Percentiles rank a stretch among this genome's conserved stretches.
Evolutionary conservation across 129 eudicot species (phyloP).

Genomic region (Arctium lappa): DNA sequence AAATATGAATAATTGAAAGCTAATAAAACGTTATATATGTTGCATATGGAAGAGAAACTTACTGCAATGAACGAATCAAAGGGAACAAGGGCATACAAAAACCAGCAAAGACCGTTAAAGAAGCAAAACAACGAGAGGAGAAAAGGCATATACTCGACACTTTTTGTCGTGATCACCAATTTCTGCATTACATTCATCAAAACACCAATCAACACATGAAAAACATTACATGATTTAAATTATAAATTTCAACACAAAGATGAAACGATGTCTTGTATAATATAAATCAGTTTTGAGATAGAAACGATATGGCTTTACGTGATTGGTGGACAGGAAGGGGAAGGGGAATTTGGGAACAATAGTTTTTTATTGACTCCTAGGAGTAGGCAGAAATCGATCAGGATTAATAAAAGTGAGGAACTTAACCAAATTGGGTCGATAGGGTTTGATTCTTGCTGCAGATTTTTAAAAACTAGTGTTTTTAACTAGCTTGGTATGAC

Average conservation of each 20-base stretch:
- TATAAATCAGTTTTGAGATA: neutral
- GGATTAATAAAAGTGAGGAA: no score
- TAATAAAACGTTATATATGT: neutral
- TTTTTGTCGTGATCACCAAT: constrained; percentile 78
- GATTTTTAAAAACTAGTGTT: no score
- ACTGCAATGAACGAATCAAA: constrained; percentile 73
- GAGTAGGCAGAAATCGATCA: neutral
- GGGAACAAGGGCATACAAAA: constrained; percentile 51
- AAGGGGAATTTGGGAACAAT: neutral
- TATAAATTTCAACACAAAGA: neutral
- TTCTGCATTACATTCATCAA: constrained; percentile 40
- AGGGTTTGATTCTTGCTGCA: neutral
- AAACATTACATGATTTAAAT: neutral
- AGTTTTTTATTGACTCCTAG: no score
- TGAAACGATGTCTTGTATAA: neutral
- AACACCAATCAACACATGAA: neutral
- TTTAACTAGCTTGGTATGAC: no score
- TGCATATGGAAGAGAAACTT: constrained; percentile 10
- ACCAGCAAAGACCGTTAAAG: constrained; percentile 67
- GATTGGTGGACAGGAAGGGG: neutral
- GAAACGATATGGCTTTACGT: neutral
- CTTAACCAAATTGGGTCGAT: neutral
- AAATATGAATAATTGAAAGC: no score
- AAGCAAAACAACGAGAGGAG: constrained; percentile 65
- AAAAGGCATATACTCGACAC: constrained; percentile 91